phyloP scores from a whole-genome alignment of 768 basidiomycete species.

The Agaricus blazei region DNA sequence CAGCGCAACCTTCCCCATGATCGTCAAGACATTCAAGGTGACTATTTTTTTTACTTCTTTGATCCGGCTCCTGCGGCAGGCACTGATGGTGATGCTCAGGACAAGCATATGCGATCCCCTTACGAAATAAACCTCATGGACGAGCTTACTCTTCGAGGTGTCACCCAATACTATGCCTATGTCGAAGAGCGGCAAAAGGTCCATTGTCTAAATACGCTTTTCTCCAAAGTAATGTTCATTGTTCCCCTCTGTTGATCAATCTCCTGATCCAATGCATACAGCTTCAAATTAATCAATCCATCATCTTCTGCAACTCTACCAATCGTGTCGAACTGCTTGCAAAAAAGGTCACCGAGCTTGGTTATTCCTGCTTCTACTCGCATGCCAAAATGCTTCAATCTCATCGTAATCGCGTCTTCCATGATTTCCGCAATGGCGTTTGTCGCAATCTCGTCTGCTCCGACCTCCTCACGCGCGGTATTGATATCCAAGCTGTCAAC shows the following conservation, averaged over 20 bases:
- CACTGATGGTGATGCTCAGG: constrained; percentile 37
- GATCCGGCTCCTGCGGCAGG: neutral
- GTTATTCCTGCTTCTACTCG: constrained; percentile 99
- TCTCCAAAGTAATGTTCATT: constrained; percentile 74
- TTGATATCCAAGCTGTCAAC: constrained; percentile 99
- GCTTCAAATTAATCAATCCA: constrained; percentile 99
- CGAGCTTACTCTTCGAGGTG: constrained; percentile 96
- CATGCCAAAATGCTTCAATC: constrained; percentile 99
- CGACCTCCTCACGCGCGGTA: constrained; percentile 96
- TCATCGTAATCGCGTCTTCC: constrained; percentile 98
- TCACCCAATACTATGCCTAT: constrained; percentile 99
- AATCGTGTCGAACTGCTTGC: constrained; percentile 99
- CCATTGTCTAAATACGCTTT: constrained; percentile 98
- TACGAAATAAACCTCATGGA: constrained; percentile 99
- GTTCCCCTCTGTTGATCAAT: neutral
- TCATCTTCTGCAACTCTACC: constrained; percentile 99
- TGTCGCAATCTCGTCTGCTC: constrained; percentile 98
- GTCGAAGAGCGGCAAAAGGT: constrained; percentile 99
- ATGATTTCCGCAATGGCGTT: constrained; percentile 98
- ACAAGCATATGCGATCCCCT: constrained; percentile 93
- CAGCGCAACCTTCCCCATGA: constrained; percentile 98
- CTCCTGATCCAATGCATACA: constrained; percentile 25
- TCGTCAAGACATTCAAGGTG: constrained; percentile 99
- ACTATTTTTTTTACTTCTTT: constrained; percentile 10
- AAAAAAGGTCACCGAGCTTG: constrained; percentile 98